A percentile compares a stretch with the other conserved stretches of the same genome.
Evolutionary conservation across 345 rosid species (phyloP).

Genomic region (Salix viminalis): DNA sequence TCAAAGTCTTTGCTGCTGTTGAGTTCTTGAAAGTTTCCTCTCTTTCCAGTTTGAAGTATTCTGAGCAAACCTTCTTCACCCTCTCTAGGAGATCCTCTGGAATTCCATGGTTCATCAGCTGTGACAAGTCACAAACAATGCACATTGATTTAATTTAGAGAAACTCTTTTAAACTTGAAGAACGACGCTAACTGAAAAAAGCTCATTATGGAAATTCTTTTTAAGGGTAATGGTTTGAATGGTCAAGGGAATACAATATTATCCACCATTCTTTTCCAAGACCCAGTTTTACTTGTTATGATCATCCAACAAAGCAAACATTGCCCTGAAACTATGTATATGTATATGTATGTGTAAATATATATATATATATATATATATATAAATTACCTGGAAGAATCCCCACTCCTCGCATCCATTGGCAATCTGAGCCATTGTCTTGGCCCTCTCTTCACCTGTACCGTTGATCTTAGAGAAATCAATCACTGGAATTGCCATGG

Average conservation of each 20-base stretch:
- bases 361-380: no score
- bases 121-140: not conserved
- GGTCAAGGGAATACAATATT: not conserved
- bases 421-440: conserved; percentile 63
- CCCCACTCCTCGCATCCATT: conserved; percentile 86
- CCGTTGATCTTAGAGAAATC: conserved; percentile 75
- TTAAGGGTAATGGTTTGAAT: not conserved
- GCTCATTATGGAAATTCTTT: not conserved
- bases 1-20: conserved; percentile 38
- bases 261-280: not conserved
- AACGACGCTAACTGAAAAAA: not conserved
- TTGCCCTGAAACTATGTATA: not conserved
- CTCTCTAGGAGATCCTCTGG: conserved; percentile 60
- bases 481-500: conserved; percentile 85
- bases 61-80: conserved; percentile 63
- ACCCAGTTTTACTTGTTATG: not conserved
- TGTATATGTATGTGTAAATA: no score
- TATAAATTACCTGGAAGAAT: conserved; percentile 66
- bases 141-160: not conserved
- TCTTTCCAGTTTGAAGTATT: conserved; percentile 60
- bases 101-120: conserved; percentile 87
- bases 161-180: not conserved
- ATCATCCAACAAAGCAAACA: not conserved
- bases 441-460: conserved; percentile 53
- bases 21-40: conserved; percentile 65